Conservation (phyloP, 352 stramenopile genomes). For the Blastocystis sp. region DNA sequence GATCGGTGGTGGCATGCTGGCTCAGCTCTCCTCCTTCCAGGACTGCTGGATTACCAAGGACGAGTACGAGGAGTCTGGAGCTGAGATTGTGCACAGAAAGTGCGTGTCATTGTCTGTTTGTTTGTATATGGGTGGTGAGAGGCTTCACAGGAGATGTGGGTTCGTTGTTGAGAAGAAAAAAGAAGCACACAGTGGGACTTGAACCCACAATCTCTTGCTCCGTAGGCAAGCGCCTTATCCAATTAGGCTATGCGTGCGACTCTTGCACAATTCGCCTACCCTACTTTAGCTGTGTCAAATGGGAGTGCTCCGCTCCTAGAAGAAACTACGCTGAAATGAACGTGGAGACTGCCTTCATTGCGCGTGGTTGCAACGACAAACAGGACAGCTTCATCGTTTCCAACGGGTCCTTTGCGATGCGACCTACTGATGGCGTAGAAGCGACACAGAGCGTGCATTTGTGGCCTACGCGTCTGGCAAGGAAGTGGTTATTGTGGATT, state of each 20-base stretch:
- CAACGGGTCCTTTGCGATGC: background rate
- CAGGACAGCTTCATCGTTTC: constrained; percentile 39
- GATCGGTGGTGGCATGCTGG: constrained; percentile 95
- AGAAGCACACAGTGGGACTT: background rate
- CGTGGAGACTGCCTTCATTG: constrained; percentile 22
- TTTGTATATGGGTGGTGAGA: background rate
- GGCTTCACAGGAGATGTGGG: background rate
- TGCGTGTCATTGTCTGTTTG: constrained; percentile 16
- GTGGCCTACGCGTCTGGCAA: constrained; percentile 50
- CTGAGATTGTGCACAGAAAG: constrained; percentile 75
- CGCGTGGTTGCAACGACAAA: constrained; percentile 27
- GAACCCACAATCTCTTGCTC: background rate
- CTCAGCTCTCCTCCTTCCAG: constrained; percentile 96
- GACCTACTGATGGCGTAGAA: background rate
- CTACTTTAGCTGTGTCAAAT: background rate
- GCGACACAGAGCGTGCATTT: background rate
- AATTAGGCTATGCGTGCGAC: background rate
- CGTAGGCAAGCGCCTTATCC: background rate
- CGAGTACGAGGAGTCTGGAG: constrained; percentile 91
- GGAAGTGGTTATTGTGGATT: constrained; percentile 45
- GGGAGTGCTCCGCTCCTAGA: background rate
- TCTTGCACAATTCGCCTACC: background rate
- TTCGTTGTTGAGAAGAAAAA: background rate
- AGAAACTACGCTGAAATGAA: constrained; percentile 8
- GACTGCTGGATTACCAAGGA: constrained; percentile 93